Evolutionary conservation across 176 grass and related monocot genomes (phyloP).

Genomic region (Zea luxurians): DNA sequence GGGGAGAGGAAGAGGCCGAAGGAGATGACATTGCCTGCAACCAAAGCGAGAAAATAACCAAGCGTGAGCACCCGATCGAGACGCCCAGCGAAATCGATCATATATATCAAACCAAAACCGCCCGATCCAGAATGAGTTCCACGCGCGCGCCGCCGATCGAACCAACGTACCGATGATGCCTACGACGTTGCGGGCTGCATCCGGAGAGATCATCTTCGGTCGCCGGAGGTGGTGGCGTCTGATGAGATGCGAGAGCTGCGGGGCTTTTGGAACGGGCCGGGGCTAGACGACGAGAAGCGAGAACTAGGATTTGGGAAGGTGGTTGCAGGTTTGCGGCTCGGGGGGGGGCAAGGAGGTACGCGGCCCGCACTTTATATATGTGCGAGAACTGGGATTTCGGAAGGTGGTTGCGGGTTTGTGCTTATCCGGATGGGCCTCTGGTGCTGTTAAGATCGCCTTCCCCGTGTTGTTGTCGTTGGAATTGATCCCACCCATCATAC

Average conservation of each 20-base stretch:
- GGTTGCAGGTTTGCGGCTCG: too few species aligned
- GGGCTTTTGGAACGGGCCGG: too few species aligned
- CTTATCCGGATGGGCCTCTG: too few species aligned
- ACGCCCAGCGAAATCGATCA: neutral
- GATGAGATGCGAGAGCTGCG: neutral
- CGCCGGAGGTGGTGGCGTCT: neutral
- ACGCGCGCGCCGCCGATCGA: neutral
- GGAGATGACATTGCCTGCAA: conserved; percentile 74
- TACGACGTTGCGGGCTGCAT: conserved; percentile 43
- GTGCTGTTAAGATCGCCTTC: too few species aligned
- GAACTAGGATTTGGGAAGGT: too few species aligned
- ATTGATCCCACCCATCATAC: too few species aligned
- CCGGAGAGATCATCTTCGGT: conserved; percentile 25
- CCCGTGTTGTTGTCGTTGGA: too few species aligned
- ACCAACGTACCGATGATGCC: conserved; percentile 47
- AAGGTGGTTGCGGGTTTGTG: too few species aligned
- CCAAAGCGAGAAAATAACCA: neutral
- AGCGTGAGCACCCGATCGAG: neutral
- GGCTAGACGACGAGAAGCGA: too few species aligned
- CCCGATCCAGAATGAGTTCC: neutral
- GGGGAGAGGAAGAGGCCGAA: conserved; percentile 83
- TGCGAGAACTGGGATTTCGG: too few species aligned
- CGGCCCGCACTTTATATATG: too few species aligned
- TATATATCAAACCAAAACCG: neutral
- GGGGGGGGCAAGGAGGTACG: too few species aligned